Base-by-base conservation (phyloP, 805 yeast genomes). In the Nakazawaea wyomingensis region DNA sequence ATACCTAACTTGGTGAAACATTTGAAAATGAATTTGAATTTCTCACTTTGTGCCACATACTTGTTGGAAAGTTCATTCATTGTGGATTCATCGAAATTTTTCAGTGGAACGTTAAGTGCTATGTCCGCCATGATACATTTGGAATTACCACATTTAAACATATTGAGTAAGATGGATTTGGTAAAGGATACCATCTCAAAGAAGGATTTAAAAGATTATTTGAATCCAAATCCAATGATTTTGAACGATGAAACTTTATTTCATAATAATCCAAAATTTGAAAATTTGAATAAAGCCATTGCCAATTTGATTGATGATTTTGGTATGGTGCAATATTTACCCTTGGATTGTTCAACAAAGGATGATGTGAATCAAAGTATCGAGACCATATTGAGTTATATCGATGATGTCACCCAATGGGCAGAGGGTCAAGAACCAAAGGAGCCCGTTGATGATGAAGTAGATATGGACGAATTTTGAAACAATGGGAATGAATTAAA, bases 381-480 rank as follows among this genome's bases (percentile, higher is more conserved):
- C 18, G 78, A 82, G 10, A 82, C 89, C 0, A 91, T 93, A 43
- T 69, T 93, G 51, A 84, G 95, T 56, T 89, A 89, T 59, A 85
- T 93, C 18, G 99, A 93, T 57, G 99, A 93, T 60, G 84, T 91
- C 22, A 93, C 99, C 0, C 99, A 93, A 59, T 93, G 99, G 99
- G 81, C 87, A 18, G 99, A 93, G 59, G 68, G 79, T 3, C 98
- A 93, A 62, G 99, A 93, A 61, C 98, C 97, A 27, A 91, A 91
- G 59, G 97, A 91, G 60, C 98, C 98, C 0, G 74, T 29, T 13
- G 14, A 77, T 22, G 97, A 88, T 51, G 86, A 81, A 48, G 53
- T 74, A 13, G 84, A 78, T 31, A 57, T 77, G n/a, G 86, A 80
- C 11, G 86, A 78, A 11, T 29, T 3, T 29, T 29, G 16, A 29